phyloP scores from a whole-genome alignment of 164 flowering plant species.

The Piper betle region DNA sequence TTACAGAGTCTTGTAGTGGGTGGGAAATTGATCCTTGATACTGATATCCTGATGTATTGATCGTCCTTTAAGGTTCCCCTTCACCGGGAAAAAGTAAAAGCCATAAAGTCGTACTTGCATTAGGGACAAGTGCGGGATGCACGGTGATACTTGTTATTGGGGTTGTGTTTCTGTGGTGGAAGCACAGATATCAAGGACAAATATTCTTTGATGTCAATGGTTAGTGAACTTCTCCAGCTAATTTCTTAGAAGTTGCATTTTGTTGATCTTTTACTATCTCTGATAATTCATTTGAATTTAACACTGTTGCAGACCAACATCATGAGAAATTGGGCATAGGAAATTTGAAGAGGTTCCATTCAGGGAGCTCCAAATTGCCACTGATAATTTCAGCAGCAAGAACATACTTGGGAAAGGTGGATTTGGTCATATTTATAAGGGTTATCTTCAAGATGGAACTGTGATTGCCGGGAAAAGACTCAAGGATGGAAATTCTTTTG shows the following conservation, averaged over 20 bases:
- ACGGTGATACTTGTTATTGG: conserved; percentile 52
- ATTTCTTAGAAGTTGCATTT: neutral
- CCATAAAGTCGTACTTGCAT: conserved; percentile 60
- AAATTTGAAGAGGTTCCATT: conserved; percentile 64
- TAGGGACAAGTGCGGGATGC: conserved; percentile 64
- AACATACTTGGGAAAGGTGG: conserved; percentile 70
- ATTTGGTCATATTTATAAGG: conserved; percentile 67
- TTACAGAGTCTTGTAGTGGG: no score
- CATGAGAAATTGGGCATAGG: conserved; percentile 56
- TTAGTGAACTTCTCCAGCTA: conserved; percentile 6
- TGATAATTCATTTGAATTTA: neutral
- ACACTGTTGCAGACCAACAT: conserved; percentile 26
- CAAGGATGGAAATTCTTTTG: conserved; percentile 54
- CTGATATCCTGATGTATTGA: neutral
- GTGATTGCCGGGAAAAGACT: conserved; percentile 81
- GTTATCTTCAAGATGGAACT: conserved; percentile 52
- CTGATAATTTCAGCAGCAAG: conserved; percentile 61
- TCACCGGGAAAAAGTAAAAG: conserved; percentile 31
- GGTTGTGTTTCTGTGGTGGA: conserved; percentile 76
- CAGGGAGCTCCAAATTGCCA: conserved; percentile 60
- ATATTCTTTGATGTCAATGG: conserved; percentile 58
- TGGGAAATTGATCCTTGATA: no score
- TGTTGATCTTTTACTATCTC: no score
- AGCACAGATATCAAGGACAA: conserved; percentile 56
- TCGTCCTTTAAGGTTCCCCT: conserved; percentile 26